phyloP scores from a whole-genome alignment of 306 rosid species.

The Medicago ruthenica region DNA sequence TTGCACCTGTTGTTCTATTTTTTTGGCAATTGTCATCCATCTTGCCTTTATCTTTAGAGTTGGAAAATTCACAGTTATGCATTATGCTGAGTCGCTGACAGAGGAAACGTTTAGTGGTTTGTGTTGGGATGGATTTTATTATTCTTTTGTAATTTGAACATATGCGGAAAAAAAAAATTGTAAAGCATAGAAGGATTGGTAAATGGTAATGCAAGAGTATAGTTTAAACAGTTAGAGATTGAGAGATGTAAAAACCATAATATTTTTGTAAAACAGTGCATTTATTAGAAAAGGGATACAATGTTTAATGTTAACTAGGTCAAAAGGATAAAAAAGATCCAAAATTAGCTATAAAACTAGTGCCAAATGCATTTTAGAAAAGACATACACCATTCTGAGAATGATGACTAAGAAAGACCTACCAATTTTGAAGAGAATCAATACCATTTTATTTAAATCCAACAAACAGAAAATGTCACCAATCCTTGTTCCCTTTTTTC shows the following conservation, averaged over 20 bases:
- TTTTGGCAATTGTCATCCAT: slow-evolving; percentile 1
- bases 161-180: too few species aligned
- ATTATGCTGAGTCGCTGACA: background rate
- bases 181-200: background rate
- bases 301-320: background rate
- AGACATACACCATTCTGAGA: too few species aligned
- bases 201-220: background rate
- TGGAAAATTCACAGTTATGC: background rate
- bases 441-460: background rate
- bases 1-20: background rate
- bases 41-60: background rate
- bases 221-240: background rate
- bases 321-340: background rate
- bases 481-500: background rate
- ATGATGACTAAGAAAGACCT: background rate
- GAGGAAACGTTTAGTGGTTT: background rate
- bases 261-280: too few species aligned
- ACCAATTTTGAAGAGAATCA: background rate
- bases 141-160: background rate
- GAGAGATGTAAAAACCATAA: background rate
- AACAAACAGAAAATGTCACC: background rate
- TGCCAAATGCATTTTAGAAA: background rate
- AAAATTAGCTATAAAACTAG: background rate
- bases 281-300: too few species aligned
- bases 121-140: background rate